Evolutionary conservation across 108 stramenopile species (phyloP).

Genomic region (Fragilariopsis cylindrus): DNA sequence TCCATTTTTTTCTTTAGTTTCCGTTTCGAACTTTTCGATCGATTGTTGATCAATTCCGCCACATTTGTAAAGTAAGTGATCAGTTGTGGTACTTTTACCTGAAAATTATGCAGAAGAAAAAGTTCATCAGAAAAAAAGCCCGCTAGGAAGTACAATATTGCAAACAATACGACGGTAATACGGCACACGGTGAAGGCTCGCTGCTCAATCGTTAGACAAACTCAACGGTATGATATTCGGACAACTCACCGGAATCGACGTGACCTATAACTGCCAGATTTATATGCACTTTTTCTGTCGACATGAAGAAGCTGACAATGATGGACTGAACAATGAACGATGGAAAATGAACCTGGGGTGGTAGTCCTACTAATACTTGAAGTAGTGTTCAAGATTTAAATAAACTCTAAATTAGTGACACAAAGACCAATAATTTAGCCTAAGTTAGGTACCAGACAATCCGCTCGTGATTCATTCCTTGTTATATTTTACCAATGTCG

Average conservation of each 20-base stretch:
- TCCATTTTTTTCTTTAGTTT: conserved; percentile 70
- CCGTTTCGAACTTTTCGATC: conserved; percentile 96
- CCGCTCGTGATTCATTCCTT: no score
- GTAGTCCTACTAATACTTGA: no score
- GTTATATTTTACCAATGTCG: no score
- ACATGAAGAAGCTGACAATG: no score
- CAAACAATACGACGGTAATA: background rate
- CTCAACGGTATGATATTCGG: background rate
- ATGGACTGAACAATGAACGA: no score
- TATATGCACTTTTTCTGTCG: conserved; percentile 56
- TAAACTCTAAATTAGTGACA: no score
- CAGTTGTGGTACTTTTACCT: conserved; percentile 97
- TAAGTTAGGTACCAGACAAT: no score
- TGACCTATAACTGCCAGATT: conserved; percentile 74
- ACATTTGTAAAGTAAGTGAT: conserved; percentile 91
- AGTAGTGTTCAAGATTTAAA: no score
- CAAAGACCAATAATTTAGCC: no score
- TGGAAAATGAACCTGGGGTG: no score
- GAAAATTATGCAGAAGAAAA: conserved; percentile 6
- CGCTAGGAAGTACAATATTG: background rate
- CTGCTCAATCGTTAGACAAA: no score
- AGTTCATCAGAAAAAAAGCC: background rate
- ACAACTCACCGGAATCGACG: conserved; percentile 56
- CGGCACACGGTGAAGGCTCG: background rate
- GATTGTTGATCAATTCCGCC: conserved; percentile 92